Percentiles rank a stretch among this genome's conserved stretches.
These are phyloP conservation scores for Ananas comosus DNA, from an alignment of 176 grass and related monocot genomes.

Conservation along the genomic window DNA sequence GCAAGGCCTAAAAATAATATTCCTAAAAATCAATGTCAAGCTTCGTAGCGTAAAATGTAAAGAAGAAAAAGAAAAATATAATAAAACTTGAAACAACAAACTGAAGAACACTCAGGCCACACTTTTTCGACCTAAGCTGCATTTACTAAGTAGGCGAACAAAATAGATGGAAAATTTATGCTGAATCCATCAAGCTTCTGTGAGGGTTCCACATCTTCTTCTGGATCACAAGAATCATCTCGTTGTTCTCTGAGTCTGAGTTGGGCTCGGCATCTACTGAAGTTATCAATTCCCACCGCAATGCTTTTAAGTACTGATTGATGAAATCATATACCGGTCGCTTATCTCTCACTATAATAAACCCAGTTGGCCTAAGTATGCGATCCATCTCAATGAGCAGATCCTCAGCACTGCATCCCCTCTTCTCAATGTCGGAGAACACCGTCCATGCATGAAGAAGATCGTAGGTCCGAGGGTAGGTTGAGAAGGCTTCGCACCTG, in stretches of 20 bases:
- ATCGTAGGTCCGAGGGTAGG: constrained; percentile 97
- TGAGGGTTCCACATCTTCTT: constrained; percentile 71
- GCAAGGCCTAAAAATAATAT: neutral
- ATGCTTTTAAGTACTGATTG: constrained; percentile 54
- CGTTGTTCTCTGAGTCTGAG: constrained; percentile 59
- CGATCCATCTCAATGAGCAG: constrained; percentile 93
- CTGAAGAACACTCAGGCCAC: constrained; percentile 22
- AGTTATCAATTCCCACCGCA: constrained; percentile 76
- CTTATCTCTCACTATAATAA: constrained; percentile 79
- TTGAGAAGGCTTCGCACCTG: constrained; percentile 97
- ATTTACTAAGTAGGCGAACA: constrained; percentile 18
- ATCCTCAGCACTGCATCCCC: constrained; percentile 91
- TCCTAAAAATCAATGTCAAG: too few species aligned
- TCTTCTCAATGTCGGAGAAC: constrained; percentile 86
- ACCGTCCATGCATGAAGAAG: constrained; percentile 95
- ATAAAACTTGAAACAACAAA: neutral
- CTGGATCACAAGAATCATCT: constrained; percentile 64
- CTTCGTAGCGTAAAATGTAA: too few species aligned
- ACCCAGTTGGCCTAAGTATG: constrained; percentile 76
- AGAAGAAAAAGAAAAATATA: neutral
- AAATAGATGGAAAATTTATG: constrained; percentile 16
- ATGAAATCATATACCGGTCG: constrained; percentile 60
- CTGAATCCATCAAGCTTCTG: constrained; percentile 33
- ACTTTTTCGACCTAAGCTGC: constrained; percentile 34
- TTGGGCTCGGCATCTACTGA: constrained; percentile 50